Base-by-base conservation (phyloP, 306 rosid genomes). In the Castanea mollissima region DNA sequence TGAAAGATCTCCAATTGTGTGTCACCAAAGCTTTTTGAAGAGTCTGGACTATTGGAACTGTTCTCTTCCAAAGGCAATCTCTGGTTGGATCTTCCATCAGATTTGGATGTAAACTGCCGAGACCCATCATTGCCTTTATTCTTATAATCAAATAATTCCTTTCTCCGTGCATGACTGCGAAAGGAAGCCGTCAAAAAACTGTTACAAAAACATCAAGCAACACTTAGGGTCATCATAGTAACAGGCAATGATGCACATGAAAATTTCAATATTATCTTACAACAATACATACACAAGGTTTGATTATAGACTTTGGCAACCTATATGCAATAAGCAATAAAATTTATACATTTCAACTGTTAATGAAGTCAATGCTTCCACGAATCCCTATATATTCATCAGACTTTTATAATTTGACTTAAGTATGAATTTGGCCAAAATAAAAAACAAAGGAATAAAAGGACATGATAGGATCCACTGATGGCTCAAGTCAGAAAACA, bases 121-220 rank as follows among this genome's bases (percentile, higher is more conserved):
- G 93, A 74, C 27, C 83, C 86, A 70, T 63, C 73, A 72, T 81
- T 74, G 63, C 71, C 84, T 69, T 83, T 90, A 76, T 64, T 80
- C 63, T 77, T 86, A 83, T 73, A 58, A 59, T 89, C 88, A 56
- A 70, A 81, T 69, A 71, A 75, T 51, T 87, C 92, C 32, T 83
- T 85, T 67, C 85, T 88, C 81, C 77, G 83, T 74, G 86, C 88
- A 38, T 81, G 82, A 86, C 85, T 88, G 88, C 96, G 77, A 85
- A 96, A 95, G 54, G 98, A 93, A 86, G 96, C 84, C 71, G 84
- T 91, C 88, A 93, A 87, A 91, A 85, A 93, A 85, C 94, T 95
- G 93, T 83, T 82, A 76, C 89, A 91, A 64, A 87, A 81, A 78
- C 82, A 80, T 67, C 81, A 83, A 75, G 74, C 78, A 75, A 78